Base-by-base conservation (phyloP, 106 monocot species). In the Dioscorea zingiberensis region DNA sequence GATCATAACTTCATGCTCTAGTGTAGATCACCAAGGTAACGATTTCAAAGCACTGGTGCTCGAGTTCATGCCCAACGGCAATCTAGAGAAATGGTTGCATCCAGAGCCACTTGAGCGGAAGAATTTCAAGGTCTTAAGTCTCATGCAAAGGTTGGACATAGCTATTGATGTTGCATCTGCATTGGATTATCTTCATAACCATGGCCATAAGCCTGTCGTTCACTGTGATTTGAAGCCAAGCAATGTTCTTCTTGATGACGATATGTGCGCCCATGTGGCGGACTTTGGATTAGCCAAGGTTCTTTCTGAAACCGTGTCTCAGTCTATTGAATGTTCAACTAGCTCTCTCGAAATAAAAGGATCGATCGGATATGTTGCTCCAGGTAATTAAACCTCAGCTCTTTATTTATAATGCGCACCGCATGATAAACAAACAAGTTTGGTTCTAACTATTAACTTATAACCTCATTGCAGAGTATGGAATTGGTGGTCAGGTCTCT, bases 261-360 rank as follows among this genome's bases (percentile, higher is more conserved):
- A 62, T 49, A 71, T 71, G 71, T n/a, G 18, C 10, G 60, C 71
- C 3, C 61, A 54, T 54, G 21, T 71, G 3, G 21, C 28, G 21
- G 71, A 71, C 29, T 71, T 71, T 38, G 71, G 71, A 15, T 23
- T 71, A 51, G 60, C 71, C 49, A 71, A 23, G 62, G 51, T 71
- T 26, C 60, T 71, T 11, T 25, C 16, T 3, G 22, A 23, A 53
- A 27, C 13, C 27, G 18, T 48, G 25, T 27, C 14, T 19, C 51
- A 48, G 12, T 25, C 47, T 9, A 24, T 1, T 24, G 12, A 15
- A 6, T 16, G 15, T 22, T 44, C 25, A 26, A 62, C 51, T 0
- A 27, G 30, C 30, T 22, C 62, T 7, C 21, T 23, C 4, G 59
- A 25, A 47, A 8, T 69, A 17, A 59, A 45, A 69, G 71, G 71